Percentiles rank a stretch among this genome's conserved stretches.
Conservation (phyloP, 225 moss, liverwort and hornwort genomes). For the Physcomitrellopsis africana region DNA sequence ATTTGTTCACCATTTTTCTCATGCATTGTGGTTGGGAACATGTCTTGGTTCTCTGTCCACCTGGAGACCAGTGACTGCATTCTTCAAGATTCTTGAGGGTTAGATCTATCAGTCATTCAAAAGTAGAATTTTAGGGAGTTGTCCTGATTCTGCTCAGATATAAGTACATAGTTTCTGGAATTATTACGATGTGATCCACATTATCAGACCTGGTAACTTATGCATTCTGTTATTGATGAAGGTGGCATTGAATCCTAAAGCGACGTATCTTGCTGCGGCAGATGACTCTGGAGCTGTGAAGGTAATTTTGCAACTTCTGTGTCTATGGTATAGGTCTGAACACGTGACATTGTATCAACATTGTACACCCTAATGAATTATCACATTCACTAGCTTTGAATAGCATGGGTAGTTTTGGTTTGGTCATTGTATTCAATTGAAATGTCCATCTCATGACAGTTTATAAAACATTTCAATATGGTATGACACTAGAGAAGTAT, state of each 20-base stretch:
- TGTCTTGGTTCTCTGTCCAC: constrained; percentile 19
- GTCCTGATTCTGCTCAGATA: not conserved
- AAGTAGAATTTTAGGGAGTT: not conserved
- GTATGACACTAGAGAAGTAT: constrained; percentile 7
- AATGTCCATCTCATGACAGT: not conserved
- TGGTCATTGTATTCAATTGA: not conserved
- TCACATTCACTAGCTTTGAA: not conserved
- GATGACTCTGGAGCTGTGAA: constrained; percentile 66
- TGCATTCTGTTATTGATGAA: constrained; percentile 32
- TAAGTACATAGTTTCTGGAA: not conserved
- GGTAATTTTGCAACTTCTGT: constrained; percentile 37
- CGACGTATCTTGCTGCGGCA: constrained; percentile 57
- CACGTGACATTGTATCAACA: constrained; percentile 1
- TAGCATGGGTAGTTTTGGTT: not conserved
- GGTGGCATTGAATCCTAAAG: constrained; percentile 59
- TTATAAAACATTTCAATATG: constrained; percentile 8
- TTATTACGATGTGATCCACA: not conserved
- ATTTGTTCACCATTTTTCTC: not conserved
- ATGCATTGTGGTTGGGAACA: not conserved
- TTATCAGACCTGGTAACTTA: constrained; percentile 15
- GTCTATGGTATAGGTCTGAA: constrained; percentile 15
- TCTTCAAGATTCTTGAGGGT: constrained; percentile 18
- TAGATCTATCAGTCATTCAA: not conserved
- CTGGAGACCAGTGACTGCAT: not conserved
- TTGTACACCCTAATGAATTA: not conserved